Base-by-base conservation (phyloP, 768 basidiomycete genomes). In the Hericium erinaceus region DNA sequence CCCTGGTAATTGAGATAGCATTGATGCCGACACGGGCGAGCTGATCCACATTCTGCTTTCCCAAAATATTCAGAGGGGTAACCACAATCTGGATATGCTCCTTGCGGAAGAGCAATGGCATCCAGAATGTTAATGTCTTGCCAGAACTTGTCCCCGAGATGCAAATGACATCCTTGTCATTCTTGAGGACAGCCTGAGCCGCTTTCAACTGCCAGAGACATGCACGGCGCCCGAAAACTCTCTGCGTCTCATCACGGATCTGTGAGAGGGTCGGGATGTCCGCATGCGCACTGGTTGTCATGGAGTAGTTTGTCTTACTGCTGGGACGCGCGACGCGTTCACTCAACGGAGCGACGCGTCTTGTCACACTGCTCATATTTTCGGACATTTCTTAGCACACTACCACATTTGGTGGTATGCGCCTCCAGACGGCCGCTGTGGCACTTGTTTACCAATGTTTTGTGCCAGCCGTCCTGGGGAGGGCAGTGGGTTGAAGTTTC, bases 31-130 rank as follows among this genome's bases (percentile, higher is more conserved):
- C 59, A 20, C 7, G 12, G 4, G 38, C 38, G 3, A 60, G 37
- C 3, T 39, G 26, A 2, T 57, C 37, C 10, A 54, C 55, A 46
- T 46, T 57, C 18, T 60, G 56, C 50, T 57, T 57, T 12, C 59
- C 56, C 10, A 60, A 46, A 4, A 60, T 33, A 39, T 60, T 60
- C 5, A 52, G 16, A 12, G 51, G 13, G 9, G 26, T 28, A 1
- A 52, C 28, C 15, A 52, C 51, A 16, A 52, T 26, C 26, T 13
- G 11, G 33, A 52, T 52, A 7, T 28, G 24, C 4, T 15, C 3
- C 15, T 52, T 28, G 11, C 15, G 4, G 51, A 52, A 52, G 51
- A 52, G 51, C 9, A 52, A 28, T n/a, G 51, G 51, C 51, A 52
- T 52, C 51, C 11, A 13, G 51, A 52, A 52, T 26, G 48, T 18